These are phyloP conservation scores for Diaporthe sp. DNA, from an alignment of 2,329 filamentous ascomycete genomes.

Conservation along the genomic window DNA sequence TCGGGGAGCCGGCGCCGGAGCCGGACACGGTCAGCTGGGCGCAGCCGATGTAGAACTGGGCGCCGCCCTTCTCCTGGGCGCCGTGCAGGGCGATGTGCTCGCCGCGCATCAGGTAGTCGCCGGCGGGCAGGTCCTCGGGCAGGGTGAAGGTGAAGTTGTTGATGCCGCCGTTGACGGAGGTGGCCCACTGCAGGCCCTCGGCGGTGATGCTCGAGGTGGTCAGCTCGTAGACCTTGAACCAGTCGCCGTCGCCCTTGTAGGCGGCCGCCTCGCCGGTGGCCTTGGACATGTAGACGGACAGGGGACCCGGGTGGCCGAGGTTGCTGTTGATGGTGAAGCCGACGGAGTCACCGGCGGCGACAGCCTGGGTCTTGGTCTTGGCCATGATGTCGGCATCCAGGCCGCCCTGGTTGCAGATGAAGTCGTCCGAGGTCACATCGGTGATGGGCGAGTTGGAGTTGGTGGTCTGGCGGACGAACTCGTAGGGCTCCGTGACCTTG, in stretches of 20 bases:
- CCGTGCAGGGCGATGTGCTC: constrained; percentile 57
- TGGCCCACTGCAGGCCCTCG: constrained; percentile 51
- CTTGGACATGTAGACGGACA: constrained; percentile 55
- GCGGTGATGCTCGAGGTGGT: constrained; percentile 49
- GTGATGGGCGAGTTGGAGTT: constrained; percentile 55
- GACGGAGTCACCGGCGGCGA: constrained; percentile 56
- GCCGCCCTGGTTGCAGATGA: constrained; percentile 57
- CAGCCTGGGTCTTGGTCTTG: constrained; percentile 53
- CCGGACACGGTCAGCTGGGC: constrained; percentile 52
- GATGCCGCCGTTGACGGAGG: constrained; percentile 47
- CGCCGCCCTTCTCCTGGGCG: constrained; percentile 50
- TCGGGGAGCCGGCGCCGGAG: constrained; percentile 49
- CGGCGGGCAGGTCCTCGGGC: constrained; percentile 49
- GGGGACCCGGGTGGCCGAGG: constrained; percentile 56
- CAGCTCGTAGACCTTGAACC: constrained; percentile 55
- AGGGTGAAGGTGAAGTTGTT: constrained; percentile 54
- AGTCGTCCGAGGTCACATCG: constrained; percentile 54
- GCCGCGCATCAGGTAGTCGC: constrained; percentile 59
- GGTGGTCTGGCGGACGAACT: constrained; percentile 45
- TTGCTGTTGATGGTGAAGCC: constrained; percentile 56
- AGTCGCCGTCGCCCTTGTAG: constrained; percentile 53
- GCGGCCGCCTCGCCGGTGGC: constrained; percentile 49
- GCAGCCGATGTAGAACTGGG: constrained; percentile 57
- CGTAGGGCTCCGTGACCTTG: constrained; percentile 43
- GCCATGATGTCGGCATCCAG: constrained; percentile 53